A percentile compares a stretch with the other conserved stretches of the same genome.
Evolutionary conservation across 208 protist genomes (phyloP).

Genomic region (Tritrichomonas foetus): DNA sequence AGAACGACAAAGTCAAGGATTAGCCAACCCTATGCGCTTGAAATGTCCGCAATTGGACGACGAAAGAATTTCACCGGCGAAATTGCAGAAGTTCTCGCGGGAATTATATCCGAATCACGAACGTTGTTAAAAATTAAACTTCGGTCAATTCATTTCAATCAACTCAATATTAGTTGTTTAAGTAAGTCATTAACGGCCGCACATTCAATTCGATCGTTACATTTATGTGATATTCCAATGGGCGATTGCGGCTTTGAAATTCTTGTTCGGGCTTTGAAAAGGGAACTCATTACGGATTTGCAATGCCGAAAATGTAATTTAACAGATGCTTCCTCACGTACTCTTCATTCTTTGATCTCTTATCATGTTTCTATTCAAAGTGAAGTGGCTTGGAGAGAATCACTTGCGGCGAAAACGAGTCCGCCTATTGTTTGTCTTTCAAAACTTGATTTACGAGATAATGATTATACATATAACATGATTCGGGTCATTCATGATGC

Average conservation of each 20-base stretch:
- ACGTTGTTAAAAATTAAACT: not conserved
- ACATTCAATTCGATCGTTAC: not conserved
- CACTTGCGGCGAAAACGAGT: too few relatives aligned
- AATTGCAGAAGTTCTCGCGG: not conserved
- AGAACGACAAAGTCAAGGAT: not conserved
- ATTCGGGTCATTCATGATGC: not conserved
- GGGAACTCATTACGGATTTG: not conserved
- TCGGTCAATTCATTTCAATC: not conserved
- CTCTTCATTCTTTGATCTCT: not conserved
- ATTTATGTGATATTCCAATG: not conserved
- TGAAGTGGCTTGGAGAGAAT: not conserved
- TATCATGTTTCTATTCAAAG: slow-evolving; percentile 23
- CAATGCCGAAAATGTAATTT: not conserved
- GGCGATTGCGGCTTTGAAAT: slow-evolving; percentile 10
- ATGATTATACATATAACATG: not conserved
- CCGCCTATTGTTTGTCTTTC: not conserved
- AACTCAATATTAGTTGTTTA: not conserved
- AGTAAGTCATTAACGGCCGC: not conserved
- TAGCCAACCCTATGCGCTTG: not conserved
- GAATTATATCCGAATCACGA: not conserved
- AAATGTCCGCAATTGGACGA: not conserved
- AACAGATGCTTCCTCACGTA: not conserved
- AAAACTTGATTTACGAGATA: not conserved
- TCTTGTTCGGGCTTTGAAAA: not conserved
- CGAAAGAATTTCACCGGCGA: not conserved